Conservation (phyloP, 139 green algal genomes). For the Coccomyxa sp. region DNA sequence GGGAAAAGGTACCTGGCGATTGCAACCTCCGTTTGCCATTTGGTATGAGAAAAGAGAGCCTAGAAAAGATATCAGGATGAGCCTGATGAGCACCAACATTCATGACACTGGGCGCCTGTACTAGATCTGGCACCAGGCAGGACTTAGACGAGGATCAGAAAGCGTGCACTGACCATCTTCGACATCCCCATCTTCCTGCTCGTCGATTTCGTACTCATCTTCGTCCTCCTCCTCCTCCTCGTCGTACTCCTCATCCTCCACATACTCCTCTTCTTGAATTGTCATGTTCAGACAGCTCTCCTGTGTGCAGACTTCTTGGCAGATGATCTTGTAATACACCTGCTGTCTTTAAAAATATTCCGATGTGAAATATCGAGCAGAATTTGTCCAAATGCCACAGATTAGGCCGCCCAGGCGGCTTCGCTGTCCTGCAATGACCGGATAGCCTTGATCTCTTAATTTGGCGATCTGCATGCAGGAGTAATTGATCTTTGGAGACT, state of each 20-base stretch:
- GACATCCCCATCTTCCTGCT: conserved; percentile 16
- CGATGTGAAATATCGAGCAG: too few species aligned
- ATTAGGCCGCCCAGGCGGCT: too few species aligned
- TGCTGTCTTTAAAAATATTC: too few species aligned
- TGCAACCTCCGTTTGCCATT: not conserved
- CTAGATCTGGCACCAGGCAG: not conserved
- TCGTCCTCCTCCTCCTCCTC: conserved; percentile 29
- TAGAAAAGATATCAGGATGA: not conserved
- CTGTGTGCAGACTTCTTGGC: too few species aligned
- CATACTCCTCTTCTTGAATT: conserved; percentile 4
- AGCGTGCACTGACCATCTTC: conserved; percentile 5
- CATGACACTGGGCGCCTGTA: not conserved
- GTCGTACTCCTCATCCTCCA: conserved; percentile 21
- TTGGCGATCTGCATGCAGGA: too few species aligned
- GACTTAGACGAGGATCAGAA: not conserved
- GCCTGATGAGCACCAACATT: not conserved
- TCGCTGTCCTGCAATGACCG: too few species aligned
- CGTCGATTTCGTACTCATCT: conserved; percentile 1
- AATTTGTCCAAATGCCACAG: too few species aligned
- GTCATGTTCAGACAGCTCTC: not conserved
- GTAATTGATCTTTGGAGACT: too few species aligned
- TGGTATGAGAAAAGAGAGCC: not conserved
- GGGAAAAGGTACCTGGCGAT: too few species aligned
- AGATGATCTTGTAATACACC: too few species aligned
- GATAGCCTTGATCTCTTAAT: too few species aligned